Base-by-base conservation (phyloP, 2,329 filamentous ascomycete genomes). In the Phialocephala subalpina region DNA sequence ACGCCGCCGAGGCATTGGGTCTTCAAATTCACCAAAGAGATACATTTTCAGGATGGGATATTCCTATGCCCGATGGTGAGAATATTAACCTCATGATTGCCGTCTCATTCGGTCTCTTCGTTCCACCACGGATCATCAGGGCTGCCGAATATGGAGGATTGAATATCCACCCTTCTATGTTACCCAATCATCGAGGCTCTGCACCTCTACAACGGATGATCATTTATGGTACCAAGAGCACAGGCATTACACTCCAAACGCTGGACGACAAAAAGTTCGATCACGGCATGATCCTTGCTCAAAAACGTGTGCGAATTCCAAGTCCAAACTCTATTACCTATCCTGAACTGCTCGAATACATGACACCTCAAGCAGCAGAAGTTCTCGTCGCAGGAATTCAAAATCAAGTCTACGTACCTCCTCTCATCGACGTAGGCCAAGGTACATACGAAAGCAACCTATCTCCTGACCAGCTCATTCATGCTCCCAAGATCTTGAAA, bases 61-160 rank as follows among this genome's bases (percentile, higher is more conserved):
- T 90, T 38, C 90, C 90, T 0, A 74, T 76, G 52, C 75, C 81
- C 2, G 61, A 80, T 18, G 75, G 73, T 40, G 73, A 77, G 33
- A 72, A 80, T 29, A 88, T 89, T 70, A 94, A 97, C 77, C 82
- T 99, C 65, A 86, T 99, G 71, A 83, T 98, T 55, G 94, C 94
- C 57, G 96, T 98, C 4, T 98, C 96, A 0, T 99, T 98, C 79
- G 96, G 96, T 2, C 85, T 97, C 8, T 91, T 97, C 67, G 90
- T 99, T 0, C 96, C 96, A 0, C 84, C 86, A 0, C 85, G 93
- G 4, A 87, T 98, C 18, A 82, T 99, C 25, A 81, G 81, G 25
- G 80, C 80, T 0, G 87, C 92, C 27, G 87, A 86, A 72, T 97
- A 97, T 79, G 94, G 94, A 52, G 96, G 96, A 0, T 80, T 99